These are phyloP conservation scores for Fomitopsis palustris DNA, from an alignment of 1,284 basidiomycete species.

Conservation along the genomic window DNA sequence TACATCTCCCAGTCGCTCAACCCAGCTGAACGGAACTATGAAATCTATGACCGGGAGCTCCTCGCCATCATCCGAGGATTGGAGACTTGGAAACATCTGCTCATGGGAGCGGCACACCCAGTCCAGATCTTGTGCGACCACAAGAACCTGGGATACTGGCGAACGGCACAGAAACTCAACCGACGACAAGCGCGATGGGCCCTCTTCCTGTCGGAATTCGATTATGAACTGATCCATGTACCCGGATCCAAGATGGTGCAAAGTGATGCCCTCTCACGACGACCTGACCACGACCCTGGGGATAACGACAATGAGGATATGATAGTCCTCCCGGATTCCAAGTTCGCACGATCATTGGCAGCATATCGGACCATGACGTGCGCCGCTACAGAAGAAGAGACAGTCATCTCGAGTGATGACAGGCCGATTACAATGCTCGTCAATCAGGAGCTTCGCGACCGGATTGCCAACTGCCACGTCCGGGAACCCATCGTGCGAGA, in stretches of 20 bases:
- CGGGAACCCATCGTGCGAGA: too few relatives aligned
- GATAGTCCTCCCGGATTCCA: conserved; percentile 19
- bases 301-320: conserved; percentile 28
- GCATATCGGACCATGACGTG: not conserved
- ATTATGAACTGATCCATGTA: conserved; percentile 35
- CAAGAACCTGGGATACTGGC: conserved; percentile 43
- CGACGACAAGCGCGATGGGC: conserved; percentile 39
- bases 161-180: conserved; percentile 32
- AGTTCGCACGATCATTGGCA: not conserved
- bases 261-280: conserved; percentile 38
- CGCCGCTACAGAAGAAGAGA: not conserved
- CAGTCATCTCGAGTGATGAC: not conserved
- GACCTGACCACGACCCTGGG: conserved; percentile 31
- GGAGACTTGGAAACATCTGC: conserved; percentile 31
- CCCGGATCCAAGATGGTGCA: conserved; percentile 32
- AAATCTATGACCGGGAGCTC: conserved; percentile 37
- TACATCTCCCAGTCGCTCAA: too few relatives aligned
- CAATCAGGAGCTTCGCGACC: too few relatives aligned
- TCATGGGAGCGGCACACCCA: conserved; percentile 17
- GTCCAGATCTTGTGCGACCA: too few relatives aligned
- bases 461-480: too few relatives aligned
- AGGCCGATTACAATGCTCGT: too few relatives aligned
- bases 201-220: too few relatives aligned
- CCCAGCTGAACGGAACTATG: too few relatives aligned
- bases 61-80: conserved; percentile 30